Percentiles rank a stretch among this genome's conserved stretches.
These are phyloP conservation scores for Melanopsichium pennsylvanicum DNA, from an alignment of 1,284 basidiomycete species.

Conservation along the genomic window DNA sequence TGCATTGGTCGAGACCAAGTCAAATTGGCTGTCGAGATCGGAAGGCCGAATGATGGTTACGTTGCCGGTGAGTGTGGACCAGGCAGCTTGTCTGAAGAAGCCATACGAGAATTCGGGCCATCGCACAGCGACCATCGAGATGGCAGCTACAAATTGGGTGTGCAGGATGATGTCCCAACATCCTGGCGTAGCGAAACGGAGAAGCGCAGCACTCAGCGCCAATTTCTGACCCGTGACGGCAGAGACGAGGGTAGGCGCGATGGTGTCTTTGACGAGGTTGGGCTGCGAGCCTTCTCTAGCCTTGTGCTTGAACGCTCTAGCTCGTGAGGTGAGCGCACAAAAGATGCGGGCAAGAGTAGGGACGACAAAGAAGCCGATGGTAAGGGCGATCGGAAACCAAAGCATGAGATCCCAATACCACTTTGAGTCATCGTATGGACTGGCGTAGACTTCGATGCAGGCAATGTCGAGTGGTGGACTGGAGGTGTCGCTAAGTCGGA, in stretches of 20 bases:
- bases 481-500: constrained; percentile 86
- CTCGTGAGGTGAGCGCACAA: constrained; percentile 42
- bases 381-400: constrained; percentile 80
- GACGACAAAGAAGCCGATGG: constrained; percentile 81
- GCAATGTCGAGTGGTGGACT: constrained; percentile 74
- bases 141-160: constrained; percentile 77
- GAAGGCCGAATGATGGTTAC: constrained; percentile 46
- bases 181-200: constrained; percentile 91
- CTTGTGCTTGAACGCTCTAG: constrained; percentile 49
- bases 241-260: constrained; percentile 71
- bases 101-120: constrained; percentile 91
- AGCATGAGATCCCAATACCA: constrained; percentile 81
- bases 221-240: constrained; percentile 90
- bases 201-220: constrained; percentile 81
- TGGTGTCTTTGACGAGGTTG: constrained; percentile 50
- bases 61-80: constrained; percentile 65
- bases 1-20: constrained; percentile 45
- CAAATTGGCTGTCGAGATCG: constrained; percentile 10
- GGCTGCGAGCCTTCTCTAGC: constrained; percentile 57
- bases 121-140: constrained; percentile 89
- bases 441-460: constrained; percentile 81
- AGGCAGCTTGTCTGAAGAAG: constrained; percentile 57
- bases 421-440: constrained; percentile 74
- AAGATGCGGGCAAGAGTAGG: constrained; percentile 76
- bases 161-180: constrained; percentile 90